Base-by-base conservation (phyloP, 495 filamentous ascomycete species). In the Delitschia confertaspora region DNA sequence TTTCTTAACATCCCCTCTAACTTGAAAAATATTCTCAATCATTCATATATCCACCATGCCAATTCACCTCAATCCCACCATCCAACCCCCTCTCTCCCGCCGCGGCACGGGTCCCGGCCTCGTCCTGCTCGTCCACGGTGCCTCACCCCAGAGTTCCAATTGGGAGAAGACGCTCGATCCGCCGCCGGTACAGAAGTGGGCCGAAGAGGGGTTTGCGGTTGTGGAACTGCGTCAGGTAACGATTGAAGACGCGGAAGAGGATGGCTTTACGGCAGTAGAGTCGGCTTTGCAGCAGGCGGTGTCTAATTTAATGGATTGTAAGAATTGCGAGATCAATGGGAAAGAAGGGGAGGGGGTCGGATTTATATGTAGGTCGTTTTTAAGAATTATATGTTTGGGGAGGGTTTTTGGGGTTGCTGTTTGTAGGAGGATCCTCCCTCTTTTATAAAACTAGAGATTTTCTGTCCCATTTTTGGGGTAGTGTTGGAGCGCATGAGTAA, bases 201-300 rank as follows among this genome's bases (percentile, higher is more conserved):
- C 74, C 3, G 74, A 79, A 53, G 74, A 78, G 58, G 69, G 75
- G 4, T 77, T 69, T 40, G 64, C 70, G 1, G 70, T 75, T 2
- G 69, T 59, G 0, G n/a, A n/a, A n/a, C n/a, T n/a, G n/a, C n/a
- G n/a, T n/a, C 65, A 72, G 48, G 47, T 74, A 0, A 18, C 32
- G 29, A 49, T 44, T 6, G 21, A 45, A 1, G 48, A 38, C n/a
- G 45, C 43, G 20, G 32, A 32, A 19, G 38, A 36, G 19, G 41
- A 51, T 25, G 48, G 44, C 3, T 32, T 5, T 4, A 24, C 13
- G 10, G 29, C 37, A n/a, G 36, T 34, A 21, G 33, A 36, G 38
- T 48, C 37, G 47, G 52, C 10, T 23, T 56, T 36, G 30, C 8
- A 24, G 55, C 49, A 38, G 0, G 55, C 51, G 33, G 37, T 70